A percentile compares a stretch with the other conserved stretches of the same genome.
Conservation (phyloP, 345 rosid species). For the Gynandropsis gynandra region DNA sequence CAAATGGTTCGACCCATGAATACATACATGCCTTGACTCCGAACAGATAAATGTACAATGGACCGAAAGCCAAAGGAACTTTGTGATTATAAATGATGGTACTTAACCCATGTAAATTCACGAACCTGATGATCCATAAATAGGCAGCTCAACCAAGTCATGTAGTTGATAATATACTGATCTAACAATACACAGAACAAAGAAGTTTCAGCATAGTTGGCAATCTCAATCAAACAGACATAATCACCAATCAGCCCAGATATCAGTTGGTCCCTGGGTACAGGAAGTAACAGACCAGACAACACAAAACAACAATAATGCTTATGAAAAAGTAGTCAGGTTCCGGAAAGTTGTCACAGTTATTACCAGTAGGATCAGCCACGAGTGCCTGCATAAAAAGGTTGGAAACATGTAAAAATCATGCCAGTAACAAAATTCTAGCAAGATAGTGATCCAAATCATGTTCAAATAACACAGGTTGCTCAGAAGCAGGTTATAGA, state of each 20-base stretch:
- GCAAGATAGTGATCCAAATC: slow-evolving; percentile 23
- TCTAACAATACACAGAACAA: slow-evolving; percentile 42
- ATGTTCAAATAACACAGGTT: slow-evolving; percentile 24
- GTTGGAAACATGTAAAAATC: slow-evolving; percentile 27
- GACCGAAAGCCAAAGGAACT: too few species aligned
- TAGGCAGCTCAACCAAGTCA: slow-evolving; percentile 57
- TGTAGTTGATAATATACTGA: slow-evolving; percentile 52
- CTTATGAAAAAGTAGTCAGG: slow-evolving; percentile 16
- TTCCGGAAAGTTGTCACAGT: slow-evolving; percentile 38
- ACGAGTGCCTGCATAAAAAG: slow-evolving; percentile 49
- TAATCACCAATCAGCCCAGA: too few species aligned
- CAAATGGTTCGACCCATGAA: too few species aligned
- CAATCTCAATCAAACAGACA: not conserved
- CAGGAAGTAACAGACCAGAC: too few species aligned
- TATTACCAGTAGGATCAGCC: slow-evolving; percentile 72
- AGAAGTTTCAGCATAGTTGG: slow-evolving; percentile 15
- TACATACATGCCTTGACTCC: too few species aligned
- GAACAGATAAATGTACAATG: too few species aligned
- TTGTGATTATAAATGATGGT: too few species aligned
- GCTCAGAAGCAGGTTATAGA: slow-evolving; percentile 16
- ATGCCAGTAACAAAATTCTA: slow-evolving; percentile 9
- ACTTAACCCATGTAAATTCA: too few species aligned
- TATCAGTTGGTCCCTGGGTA: too few species aligned
- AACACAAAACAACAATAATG: too few species aligned
- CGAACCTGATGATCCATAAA: slow-evolving; percentile 36